Percentiles rank a stretch among this genome's conserved stretches.
Evolutionary conservation across 2,329 filamentous ascomycete genomes (phyloP).

Genomic region (Stagonosporopsis chrysanthemi): DNA sequence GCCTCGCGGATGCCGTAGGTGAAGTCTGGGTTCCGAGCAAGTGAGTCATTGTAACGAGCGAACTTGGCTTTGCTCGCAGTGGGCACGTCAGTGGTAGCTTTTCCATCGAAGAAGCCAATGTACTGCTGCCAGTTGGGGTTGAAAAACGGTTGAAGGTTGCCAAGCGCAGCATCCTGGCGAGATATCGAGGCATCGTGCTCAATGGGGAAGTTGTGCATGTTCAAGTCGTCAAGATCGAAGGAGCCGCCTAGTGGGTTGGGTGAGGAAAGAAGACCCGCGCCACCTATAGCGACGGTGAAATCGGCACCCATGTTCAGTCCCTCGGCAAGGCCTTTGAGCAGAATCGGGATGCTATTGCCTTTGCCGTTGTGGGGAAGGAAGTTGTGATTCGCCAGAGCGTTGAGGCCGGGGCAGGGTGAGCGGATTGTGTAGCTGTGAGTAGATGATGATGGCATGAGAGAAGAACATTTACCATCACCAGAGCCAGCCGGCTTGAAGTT

Average conservation of each 20-base stretch:
- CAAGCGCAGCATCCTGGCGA: slow-evolving; percentile 26
- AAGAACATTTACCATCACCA: slow-evolving; percentile 18
- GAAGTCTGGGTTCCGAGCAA: slow-evolving; percentile 22
- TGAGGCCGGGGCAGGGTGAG: slow-evolving; percentile 27
- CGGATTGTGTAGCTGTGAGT: slow-evolving; percentile 14
- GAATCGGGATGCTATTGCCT: slow-evolving; percentile 25
- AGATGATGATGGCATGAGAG: background rate
- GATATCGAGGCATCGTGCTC: slow-evolving; percentile 32
- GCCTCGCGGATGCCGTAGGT: slow-evolving; percentile 21
- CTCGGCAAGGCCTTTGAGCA: slow-evolving; percentile 25
- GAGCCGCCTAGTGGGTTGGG: slow-evolving; percentile 24
- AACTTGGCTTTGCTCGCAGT: slow-evolving; percentile 24
- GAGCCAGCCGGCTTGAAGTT: slow-evolving; percentile 18
- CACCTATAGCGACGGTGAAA: slow-evolving; percentile 25
- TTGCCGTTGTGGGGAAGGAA: slow-evolving; percentile 27
- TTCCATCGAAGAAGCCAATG: slow-evolving; percentile 22
- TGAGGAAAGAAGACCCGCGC: slow-evolving; percentile 22
- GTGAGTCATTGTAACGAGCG: slow-evolving; percentile 18
- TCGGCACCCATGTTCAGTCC: slow-evolving; percentile 30
- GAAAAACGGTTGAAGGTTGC: slow-evolving; percentile 20
- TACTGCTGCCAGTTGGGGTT: slow-evolving; percentile 24
- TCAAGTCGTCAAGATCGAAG: slow-evolving; percentile 27
- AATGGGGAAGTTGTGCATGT: slow-evolving; percentile 31
- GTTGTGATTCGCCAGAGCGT: slow-evolving; percentile 29
- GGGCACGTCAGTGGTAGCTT: slow-evolving; percentile 17